phyloP scores from a whole-genome alignment of 1,284 basidiomycete species.

The Ceratobasidium sp. region DNA sequence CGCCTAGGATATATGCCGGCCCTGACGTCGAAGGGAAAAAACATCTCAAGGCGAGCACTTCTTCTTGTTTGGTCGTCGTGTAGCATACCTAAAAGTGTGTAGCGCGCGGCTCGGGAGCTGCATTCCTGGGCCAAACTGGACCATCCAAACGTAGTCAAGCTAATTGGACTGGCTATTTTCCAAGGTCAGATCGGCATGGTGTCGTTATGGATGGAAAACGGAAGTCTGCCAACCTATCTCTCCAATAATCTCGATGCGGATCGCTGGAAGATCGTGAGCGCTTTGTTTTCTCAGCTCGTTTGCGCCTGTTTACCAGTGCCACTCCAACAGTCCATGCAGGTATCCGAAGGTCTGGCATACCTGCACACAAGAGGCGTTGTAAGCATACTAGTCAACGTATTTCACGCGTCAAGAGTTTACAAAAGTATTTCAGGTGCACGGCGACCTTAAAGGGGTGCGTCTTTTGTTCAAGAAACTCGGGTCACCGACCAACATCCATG shows the following conservation, averaged over 20 bases:
- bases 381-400: background rate
- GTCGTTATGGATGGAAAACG: slow-evolving; percentile 21
- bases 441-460: slow-evolving; percentile 22
- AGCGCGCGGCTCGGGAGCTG: background rate
- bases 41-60: background rate
- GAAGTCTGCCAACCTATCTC: background rate
- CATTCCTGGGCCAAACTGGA: background rate
- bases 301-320: background rate
- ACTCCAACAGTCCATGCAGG: background rate
- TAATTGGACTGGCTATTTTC: background rate
- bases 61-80: background rate
- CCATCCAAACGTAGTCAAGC: slow-evolving; percentile 12
- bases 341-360: slow-evolving; percentile 3
- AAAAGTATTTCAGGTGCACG: background rate
- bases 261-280: background rate
- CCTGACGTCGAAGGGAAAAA: background rate
- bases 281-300: too few species aligned
- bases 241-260: background rate
- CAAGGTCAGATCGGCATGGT: slow-evolving; percentile 19
- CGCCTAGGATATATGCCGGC: background rate
- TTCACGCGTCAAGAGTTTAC: background rate
- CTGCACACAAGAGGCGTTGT: background rate
- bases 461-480: background rate
- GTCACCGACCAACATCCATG: background rate
- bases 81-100: background rate